A percentile compares a stretch with the other conserved stretches of the same genome.
These are phyloP conservation scores for Boletus subcaerulescens DNA, from an alignment of 768 basidiomycete genomes.

Conservation along the genomic window DNA sequence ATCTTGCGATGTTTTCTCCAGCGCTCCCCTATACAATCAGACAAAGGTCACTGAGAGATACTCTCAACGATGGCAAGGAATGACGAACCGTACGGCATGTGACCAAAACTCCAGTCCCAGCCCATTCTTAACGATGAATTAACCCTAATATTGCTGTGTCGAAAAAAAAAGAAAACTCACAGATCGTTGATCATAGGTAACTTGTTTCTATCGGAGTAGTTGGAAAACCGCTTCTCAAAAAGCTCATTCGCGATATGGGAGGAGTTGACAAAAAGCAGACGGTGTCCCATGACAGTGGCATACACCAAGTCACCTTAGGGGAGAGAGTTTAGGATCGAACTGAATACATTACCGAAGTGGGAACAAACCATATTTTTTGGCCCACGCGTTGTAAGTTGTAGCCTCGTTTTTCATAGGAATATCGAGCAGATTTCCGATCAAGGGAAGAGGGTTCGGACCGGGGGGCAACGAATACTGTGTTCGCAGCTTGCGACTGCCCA, in stretches of 20 bases:
- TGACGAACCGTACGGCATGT: slow-evolving; percentile 48
- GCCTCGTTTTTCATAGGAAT: slow-evolving; percentile 39
- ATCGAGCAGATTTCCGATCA: slow-evolving; percentile 53
- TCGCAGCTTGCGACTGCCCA: slow-evolving; percentile 10
- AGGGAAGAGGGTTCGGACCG: slow-evolving; percentile 50
- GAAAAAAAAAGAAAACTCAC: slow-evolving; percentile 26
- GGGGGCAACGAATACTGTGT: slow-evolving; percentile 44
- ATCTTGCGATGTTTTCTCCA: slow-evolving; percentile 53
- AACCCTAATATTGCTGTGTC: neutral
- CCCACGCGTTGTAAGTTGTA: slow-evolving; percentile 42
- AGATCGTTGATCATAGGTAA: slow-evolving; percentile 50
- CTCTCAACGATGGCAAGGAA: neutral
- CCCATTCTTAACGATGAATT: slow-evolving; percentile 38
- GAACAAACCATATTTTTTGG: slow-evolving; percentile 34
- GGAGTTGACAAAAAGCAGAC: slow-evolving; percentile 47
- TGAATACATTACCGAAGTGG: neutral
- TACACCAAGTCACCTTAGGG: slow-evolving; percentile 50
- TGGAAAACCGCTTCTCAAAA: slow-evolving; percentile 53
- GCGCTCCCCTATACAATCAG: slow-evolving; percentile 39
- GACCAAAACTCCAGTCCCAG: slow-evolving; percentile 51
- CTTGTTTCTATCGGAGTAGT: slow-evolving; percentile 52
- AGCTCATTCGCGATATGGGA: slow-evolving; percentile 47
- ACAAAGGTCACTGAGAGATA: neutral
- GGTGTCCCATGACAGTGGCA: slow-evolving; percentile 48
- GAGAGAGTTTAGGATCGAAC: neutral